Percentiles rank a stretch among this genome's conserved stretches.
phyloP scores from a whole-genome alignment of 129 eudicot species.

The Smallanthus sonchifolius region DNA sequence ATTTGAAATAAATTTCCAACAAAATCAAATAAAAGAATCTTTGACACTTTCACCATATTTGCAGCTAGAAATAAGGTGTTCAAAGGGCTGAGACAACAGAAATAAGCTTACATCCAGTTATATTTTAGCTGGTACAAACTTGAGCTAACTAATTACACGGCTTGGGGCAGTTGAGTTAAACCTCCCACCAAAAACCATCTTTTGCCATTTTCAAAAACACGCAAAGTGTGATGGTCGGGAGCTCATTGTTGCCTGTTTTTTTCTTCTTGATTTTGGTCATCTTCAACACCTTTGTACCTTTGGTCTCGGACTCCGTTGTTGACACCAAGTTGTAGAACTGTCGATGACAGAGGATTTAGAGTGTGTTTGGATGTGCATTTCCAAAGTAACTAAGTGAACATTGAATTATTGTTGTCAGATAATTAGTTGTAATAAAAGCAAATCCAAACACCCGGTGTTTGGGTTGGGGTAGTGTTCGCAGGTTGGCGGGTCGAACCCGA shows the following conservation, averaged over 20 bases:
- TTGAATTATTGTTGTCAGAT: neutral
- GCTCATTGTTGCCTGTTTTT: constrained; percentile 35
- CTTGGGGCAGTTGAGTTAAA: neutral
- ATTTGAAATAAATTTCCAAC: neutral
- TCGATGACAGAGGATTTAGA: neutral
- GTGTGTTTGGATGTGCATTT: neutral
- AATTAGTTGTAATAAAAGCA: neutral
- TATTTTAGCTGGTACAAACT: constrained; percentile 14
- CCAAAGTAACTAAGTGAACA: neutral
- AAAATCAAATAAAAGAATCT: neutral
- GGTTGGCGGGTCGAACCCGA: no score
- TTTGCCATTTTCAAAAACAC: constrained; percentile 82
- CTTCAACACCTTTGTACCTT: constrained; percentile 52
- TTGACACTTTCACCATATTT: neutral
- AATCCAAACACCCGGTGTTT: neutral
- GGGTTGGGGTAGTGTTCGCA: neutral
- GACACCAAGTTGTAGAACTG: constrained; percentile 87
- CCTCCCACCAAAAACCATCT: constrained; percentile 68
- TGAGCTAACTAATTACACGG: constrained; percentile 26
- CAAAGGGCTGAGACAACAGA: neutral
- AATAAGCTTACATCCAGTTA: constrained; percentile 22
- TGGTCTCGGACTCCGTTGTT: constrained; percentile 44
- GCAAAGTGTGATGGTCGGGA: constrained; percentile 75
- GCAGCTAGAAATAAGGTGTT: neutral
- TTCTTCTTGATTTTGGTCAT: constrained; percentile 76